A percentile compares a stretch with the other conserved stretches of the same genome.
Conservation (phyloP, 2,329 filamentous ascomycete species). For the Sarocladium oryzae region DNA sequence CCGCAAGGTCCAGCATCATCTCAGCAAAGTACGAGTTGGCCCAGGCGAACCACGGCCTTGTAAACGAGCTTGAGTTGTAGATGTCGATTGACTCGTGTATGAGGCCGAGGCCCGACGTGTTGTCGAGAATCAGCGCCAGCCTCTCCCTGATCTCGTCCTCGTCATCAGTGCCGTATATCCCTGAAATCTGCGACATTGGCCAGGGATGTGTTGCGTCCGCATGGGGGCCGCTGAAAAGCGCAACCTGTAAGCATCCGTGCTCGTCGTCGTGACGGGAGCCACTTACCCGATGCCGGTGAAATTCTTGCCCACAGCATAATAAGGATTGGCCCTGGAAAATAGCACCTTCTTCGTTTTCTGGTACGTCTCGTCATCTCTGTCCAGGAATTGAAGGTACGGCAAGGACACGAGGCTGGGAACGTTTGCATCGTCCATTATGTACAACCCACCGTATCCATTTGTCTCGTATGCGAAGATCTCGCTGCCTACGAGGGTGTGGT, state of each 20-base stretch:
- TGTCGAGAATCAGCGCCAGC: conserved; percentile 32
- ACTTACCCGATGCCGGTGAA: conserved; percentile 22
- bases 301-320: conserved; percentile 41
- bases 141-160: conserved; percentile 29
- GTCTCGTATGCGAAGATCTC: conserved; percentile 73
- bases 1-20: conserved; percentile 63
- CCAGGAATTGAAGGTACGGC: conserved; percentile 56
- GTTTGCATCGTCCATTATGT: conserved; percentile 68
- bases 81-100: conserved; percentile 43
- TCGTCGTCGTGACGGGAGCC: not conserved
- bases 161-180: conserved; percentile 38
- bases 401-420: conserved; percentile 60
- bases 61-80: conserved; percentile 33
- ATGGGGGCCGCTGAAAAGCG: conserved; percentile 44
- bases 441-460: conserved; percentile 62
- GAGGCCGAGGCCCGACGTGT: conserved; percentile 34
- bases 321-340: conserved; percentile 69
- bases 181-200: conserved; percentile 51
- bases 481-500: conserved; percentile 39
- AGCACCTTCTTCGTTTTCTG: conserved; percentile 76
- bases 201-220: conserved; percentile 55
- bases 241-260: not conserved
- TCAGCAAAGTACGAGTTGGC: conserved; percentile 37
- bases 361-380: conserved; percentile 58
- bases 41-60: conserved; percentile 41